Conservation (phyloP, 768 basidiomycete genomes). For the Dacryopinax primogenitus region DNA sequence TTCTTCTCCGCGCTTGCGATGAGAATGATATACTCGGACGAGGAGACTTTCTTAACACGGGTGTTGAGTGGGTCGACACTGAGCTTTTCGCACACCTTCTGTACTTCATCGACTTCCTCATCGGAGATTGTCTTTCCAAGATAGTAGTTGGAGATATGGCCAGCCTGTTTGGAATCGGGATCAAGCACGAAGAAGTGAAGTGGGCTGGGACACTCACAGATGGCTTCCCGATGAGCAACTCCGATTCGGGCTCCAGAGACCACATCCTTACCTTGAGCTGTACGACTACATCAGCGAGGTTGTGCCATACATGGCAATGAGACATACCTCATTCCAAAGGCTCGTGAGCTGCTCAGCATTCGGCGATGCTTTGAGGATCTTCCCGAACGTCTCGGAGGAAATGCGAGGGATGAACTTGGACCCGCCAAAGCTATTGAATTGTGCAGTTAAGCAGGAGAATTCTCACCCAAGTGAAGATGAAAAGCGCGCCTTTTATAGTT, state of each 20-base stretch:
- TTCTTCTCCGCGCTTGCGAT: conserved; percentile 51
- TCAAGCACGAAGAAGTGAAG: not conserved
- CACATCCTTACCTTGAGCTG: conserved; percentile 70
- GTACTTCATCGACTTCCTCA: conserved; percentile 63
- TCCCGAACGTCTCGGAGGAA: conserved; percentile 45
- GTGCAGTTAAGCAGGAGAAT: too few relatives aligned
- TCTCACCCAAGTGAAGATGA: too few relatives aligned
- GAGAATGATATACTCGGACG: conserved; percentile 50
- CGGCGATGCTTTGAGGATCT: conserved; percentile 46
- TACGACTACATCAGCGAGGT: too few relatives aligned
- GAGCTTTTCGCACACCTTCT: conserved; percentile 59
- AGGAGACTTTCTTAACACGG: conserved; percentile 57
- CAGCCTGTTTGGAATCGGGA: conserved; percentile 28
- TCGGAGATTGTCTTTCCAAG: conserved; percentile 59
- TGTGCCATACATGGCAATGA: too few relatives aligned
- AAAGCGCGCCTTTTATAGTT: conserved; percentile 48
- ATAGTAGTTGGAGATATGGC: conserved; percentile 79
- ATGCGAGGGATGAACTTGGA: conserved; percentile 76
- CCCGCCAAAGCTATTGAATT: conserved; percentile 50
- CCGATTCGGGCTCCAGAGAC: conserved; percentile 46
- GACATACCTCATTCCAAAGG: conserved; percentile 59
- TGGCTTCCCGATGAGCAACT: conserved; percentile 68
- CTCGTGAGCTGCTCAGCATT: conserved; percentile 42
- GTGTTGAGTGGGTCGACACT: conserved; percentile 72
- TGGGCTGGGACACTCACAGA: conserved; percentile 8